These are phyloP conservation scores for Boletus edulis DNA, from an alignment of 768 basidiomycete genomes.

Conservation along the genomic window DNA sequence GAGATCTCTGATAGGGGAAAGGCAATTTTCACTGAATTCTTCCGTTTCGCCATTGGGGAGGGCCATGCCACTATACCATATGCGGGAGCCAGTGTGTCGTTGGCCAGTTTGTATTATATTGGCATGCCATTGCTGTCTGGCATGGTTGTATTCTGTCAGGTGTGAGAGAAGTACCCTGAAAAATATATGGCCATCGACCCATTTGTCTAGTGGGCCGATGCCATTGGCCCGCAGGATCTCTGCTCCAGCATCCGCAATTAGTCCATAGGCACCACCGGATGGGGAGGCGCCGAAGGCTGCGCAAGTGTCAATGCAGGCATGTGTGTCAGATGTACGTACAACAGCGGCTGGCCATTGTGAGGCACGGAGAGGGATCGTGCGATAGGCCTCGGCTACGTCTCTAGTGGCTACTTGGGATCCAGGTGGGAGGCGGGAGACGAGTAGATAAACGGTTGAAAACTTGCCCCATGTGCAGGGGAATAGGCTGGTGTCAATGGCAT, in stretches of 20 bases:
- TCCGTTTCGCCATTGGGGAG: not conserved
- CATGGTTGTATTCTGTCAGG: too few species aligned
- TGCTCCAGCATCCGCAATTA: not conserved
- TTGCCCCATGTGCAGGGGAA: not conserved
- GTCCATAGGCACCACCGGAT: not conserved
- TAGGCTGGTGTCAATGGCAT: too few species aligned
- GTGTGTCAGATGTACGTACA: not conserved
- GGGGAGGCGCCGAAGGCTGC: not conserved
- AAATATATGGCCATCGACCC: not conserved
- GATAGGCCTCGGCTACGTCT: not conserved
- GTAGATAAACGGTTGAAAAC: not conserved
- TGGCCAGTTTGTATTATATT: too few species aligned
- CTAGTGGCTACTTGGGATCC: not conserved
- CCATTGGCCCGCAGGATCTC: not conserved
- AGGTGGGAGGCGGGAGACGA: not conserved
- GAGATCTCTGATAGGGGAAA: not conserved
- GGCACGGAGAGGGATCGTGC: not conserved
- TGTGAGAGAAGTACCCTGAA: not conserved
- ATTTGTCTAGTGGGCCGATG: not conserved
- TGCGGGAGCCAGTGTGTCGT: too few species aligned
- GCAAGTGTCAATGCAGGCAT: not conserved
- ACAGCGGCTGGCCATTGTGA: not conserved
- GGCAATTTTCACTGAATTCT: conserved; percentile 4
- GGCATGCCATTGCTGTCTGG: too few species aligned
- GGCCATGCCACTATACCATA: too few species aligned